A percentile compares a stretch with the other conserved stretches of the same genome.
Evolutionary conservation across 192 early-diverging fungal genomes (phyloP).

Genomic region (Coemansia sp.): DNA sequence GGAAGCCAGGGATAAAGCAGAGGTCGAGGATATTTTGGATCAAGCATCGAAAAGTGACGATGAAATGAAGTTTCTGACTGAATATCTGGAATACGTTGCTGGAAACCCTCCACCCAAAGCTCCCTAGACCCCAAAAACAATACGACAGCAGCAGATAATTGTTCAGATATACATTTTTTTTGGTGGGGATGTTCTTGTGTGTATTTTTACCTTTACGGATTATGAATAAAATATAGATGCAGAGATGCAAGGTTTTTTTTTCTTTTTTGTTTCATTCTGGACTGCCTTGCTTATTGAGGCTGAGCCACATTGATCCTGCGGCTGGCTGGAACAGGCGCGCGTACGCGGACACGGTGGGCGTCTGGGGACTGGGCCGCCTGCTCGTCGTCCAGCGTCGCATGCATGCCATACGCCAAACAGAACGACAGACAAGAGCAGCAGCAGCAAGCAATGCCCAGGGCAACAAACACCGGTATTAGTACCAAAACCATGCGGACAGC

Average conservation of each 20-base stretch:
- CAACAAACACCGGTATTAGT: constrained; percentile 69
- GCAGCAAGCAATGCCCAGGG: constrained; percentile 39
- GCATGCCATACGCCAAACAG: constrained; percentile 41
- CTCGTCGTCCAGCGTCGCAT: constrained; percentile 39
- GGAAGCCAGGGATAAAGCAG: constrained; percentile 5
- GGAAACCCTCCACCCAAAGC: neutral
- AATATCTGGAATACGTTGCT: constrained; percentile 20
- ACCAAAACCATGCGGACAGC: constrained; percentile 60
- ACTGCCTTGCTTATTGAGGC: neutral
- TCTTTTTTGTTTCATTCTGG: neutral
- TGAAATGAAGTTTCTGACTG: constrained; percentile 24
- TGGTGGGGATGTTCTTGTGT: neutral
- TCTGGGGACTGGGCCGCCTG: constrained; percentile 9
- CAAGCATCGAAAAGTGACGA: constrained; percentile 15
- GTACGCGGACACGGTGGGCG: constrained; percentile 7
- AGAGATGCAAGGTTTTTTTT: constrained; percentile 1
- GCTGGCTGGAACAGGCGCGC: constrained; percentile 16
- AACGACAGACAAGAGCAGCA: constrained; percentile 41
- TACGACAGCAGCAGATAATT: neutral
- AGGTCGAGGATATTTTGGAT: constrained; percentile 5
- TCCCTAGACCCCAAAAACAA: neutral
- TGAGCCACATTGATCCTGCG: constrained; percentile 22
- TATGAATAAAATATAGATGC: neutral
- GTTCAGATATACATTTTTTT: no score
- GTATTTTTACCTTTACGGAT: no score